These are phyloP conservation scores for Selaginella tamariscina DNA, from an alignment of 75 land plant species.

Conservation along the genomic window DNA sequence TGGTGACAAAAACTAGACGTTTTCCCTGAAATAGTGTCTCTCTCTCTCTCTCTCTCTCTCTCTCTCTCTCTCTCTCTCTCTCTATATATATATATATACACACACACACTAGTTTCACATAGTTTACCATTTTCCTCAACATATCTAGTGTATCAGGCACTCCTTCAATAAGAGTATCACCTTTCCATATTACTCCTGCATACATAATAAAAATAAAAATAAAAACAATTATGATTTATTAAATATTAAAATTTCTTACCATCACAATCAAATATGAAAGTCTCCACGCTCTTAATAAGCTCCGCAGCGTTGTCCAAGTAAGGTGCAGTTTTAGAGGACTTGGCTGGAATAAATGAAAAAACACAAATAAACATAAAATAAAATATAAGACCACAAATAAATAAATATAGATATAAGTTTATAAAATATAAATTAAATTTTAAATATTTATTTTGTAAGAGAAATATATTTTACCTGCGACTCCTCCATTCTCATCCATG, in stretches of 20 bases:
- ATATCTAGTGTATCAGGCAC: slow-evolving; percentile 94
- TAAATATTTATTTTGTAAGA: too few relatives aligned
- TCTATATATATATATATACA: too few relatives aligned
- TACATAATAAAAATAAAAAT: not conserved
- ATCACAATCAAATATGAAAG: slow-evolving; percentile 95
- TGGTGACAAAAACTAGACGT: slow-evolving; percentile 90
- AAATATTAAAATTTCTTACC: slow-evolving; percentile 41
- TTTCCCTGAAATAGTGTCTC: slow-evolving; percentile 59
- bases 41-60: too few relatives aligned
- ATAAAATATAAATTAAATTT: too few relatives aligned
- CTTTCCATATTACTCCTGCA: slow-evolving; percentile 97
- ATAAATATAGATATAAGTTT: too few relatives aligned
- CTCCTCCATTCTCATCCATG: too few relatives aligned
- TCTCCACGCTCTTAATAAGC: slow-evolving; percentile 75
- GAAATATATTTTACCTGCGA: too few relatives aligned
- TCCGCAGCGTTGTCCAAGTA: slow-evolving; percentile 56
- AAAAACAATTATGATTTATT: too few relatives aligned
- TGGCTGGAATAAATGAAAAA: too few relatives aligned
- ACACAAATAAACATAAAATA: too few relatives aligned
- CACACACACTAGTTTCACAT: not conserved
- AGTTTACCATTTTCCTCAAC: slow-evolving; percentile 57
- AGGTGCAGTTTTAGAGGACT: slow-evolving; percentile 41
- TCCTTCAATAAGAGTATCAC: slow-evolving; percentile 81
- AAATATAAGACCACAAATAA: too few relatives aligned
- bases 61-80: too few relatives aligned